These are phyloP conservation scores for Skeletonema costatum DNA, from an alignment of 108 stramenopile genomes.

Conservation along the genomic window DNA sequence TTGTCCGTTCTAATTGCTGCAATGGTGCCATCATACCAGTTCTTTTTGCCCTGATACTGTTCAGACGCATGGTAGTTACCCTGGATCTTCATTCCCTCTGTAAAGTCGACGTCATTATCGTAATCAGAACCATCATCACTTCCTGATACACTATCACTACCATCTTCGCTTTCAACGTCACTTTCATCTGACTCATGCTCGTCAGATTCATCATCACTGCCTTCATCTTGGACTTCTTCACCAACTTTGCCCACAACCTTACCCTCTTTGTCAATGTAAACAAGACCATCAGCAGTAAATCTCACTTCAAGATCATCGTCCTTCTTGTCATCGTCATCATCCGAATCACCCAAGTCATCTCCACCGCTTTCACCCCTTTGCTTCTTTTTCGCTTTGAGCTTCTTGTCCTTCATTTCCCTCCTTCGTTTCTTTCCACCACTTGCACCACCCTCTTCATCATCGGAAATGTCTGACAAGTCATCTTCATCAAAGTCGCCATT, in stretches of 20 bases:
- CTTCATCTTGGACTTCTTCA: constrained; percentile 44
- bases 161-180: constrained; percentile 11
- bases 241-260: constrained; percentile 66
- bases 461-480: constrained; percentile 82
- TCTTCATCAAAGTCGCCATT: constrained; percentile 87
- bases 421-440: constrained; percentile 21
- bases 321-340: constrained; percentile 63
- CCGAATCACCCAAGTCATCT: constrained; percentile 69
- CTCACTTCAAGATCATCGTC: constrained; percentile 49
- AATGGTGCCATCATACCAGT: constrained; percentile 77
- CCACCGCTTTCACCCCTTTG: constrained; percentile 9
- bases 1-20: constrained; percentile 42
- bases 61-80: constrained; percentile 81
- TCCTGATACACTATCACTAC: constrained; percentile 6
- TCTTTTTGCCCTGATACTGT: constrained; percentile 74
- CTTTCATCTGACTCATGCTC: constrained; percentile 32
- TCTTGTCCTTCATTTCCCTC: constrained; percentile 6
- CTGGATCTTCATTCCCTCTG: constrained; percentile 66
- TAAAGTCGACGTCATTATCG: constrained; percentile 26
- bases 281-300: constrained; percentile 87
- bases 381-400: constrained; percentile 29
- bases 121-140: constrained; percentile 31
- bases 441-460: constrained; percentile 48
- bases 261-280: constrained; percentile 73
- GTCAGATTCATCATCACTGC: constrained; percentile 2